Percentiles rank a stretch among this genome's conserved stretches.
phyloP scores from a whole-genome alignment of 257 asterid species.

The Hygrophila difformis region DNA sequence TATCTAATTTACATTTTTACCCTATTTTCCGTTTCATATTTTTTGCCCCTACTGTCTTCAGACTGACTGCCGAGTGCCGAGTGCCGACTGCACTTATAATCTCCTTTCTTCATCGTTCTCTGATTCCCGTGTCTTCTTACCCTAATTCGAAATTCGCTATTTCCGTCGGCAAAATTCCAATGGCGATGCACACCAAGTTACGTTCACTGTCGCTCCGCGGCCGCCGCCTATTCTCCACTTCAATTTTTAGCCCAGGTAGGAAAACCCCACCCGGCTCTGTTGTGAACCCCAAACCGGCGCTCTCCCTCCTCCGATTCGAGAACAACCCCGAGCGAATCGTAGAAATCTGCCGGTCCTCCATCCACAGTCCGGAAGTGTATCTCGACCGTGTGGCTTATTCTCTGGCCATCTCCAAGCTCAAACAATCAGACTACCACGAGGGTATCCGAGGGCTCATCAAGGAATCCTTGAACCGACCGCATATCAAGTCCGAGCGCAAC shows the following conservation, averaged over 20 bases:
- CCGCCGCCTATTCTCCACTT: slow-evolving; percentile 36
- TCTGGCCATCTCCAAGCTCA: slow-evolving; percentile 49
- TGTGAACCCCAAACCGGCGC: slow-evolving; percentile 74
- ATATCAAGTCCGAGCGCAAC: slow-evolving; percentile 40
- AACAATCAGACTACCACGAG: slow-evolving; percentile 29
- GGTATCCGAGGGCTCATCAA: slow-evolving; percentile 51
- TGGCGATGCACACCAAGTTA: slow-evolving; percentile 53
- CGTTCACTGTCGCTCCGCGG: slow-evolving; percentile 23
- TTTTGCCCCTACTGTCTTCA: too few species aligned
- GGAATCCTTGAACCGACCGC: slow-evolving; percentile 47
- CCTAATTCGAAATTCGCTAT: too few species aligned
- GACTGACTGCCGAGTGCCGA: too few species aligned
- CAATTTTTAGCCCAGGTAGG: slow-evolving; percentile 36
- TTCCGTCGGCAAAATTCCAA: too few species aligned
- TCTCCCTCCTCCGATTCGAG: slow-evolving; percentile 69
- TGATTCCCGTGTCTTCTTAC: too few species aligned
- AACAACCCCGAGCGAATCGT: slow-evolving; percentile 73
- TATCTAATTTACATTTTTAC: too few species aligned
- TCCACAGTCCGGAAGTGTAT: slow-evolving; percentile 56
- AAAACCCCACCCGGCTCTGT: slow-evolving; percentile 31
- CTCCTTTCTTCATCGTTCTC: too few species aligned
- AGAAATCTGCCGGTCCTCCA: slow-evolving; percentile 81
- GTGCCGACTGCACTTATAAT: too few species aligned
- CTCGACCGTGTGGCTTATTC: slow-evolving; percentile 68
- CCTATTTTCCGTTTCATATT: too few species aligned